Evolutionary conservation across 2,329 filamentous ascomycete genomes (phyloP).

Genomic region (Immersiporthe knoxdaviesiana): DNA sequence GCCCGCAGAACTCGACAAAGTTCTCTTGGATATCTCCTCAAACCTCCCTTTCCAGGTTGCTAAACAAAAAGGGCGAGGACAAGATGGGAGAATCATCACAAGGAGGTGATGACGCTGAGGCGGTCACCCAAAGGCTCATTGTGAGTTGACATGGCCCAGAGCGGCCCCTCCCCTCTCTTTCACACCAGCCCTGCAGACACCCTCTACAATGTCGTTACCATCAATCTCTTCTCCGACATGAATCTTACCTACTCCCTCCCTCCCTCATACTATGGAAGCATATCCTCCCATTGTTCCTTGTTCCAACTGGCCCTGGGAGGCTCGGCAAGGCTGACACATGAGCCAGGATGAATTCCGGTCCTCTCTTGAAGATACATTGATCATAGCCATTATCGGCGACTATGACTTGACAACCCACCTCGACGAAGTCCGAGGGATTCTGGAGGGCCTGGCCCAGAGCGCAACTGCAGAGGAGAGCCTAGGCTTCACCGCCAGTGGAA

Average conservation of each 20-base stretch:
- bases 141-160: constrained; percentile 19
- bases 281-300: not conserved
- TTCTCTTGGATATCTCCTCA: not conserved
- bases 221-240: not conserved
- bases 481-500: constrained; percentile 78
- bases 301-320: no score
- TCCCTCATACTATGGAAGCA: no score
- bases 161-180: no score
- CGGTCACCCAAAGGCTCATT: constrained; percentile 21
- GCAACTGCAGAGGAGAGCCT: constrained; percentile 71
- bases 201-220: no score
- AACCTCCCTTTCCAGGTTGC: no score
- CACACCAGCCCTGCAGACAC: not conserved
- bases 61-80: not conserved
- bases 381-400: constrained; percentile 76
- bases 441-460: constrained; percentile 67
- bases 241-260: not conserved
- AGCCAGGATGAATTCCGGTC: constrained; percentile 71
- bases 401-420: constrained; percentile 65
- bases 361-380: constrained; percentile 74
- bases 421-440: constrained; percentile 56
- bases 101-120: constrained; percentile 18
- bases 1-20: not conserved
- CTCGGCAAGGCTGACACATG: not conserved
- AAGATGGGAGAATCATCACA: constrained; percentile 15